phyloP scores from a whole-genome alignment of 73 alveolate genomes.

The Urostyla sp. region DNA sequence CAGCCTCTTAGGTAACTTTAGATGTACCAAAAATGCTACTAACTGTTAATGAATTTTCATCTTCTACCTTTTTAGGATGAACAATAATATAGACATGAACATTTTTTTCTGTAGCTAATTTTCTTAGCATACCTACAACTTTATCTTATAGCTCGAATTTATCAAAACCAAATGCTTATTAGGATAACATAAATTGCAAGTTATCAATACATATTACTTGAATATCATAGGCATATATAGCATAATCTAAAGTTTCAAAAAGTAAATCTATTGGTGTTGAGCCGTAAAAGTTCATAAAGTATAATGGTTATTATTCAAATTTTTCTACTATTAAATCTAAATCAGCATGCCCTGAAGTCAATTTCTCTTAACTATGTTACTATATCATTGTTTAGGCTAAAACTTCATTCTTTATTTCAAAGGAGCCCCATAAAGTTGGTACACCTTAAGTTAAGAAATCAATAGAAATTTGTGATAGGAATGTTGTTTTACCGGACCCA shows the following conservation, averaged over 20 bases:
- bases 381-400: constrained; percentile 74
- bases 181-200: constrained; percentile 88
- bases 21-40: constrained; percentile 92
- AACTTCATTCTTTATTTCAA: constrained; percentile 87
- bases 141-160: constrained; percentile 87
- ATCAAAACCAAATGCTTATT: constrained; percentile 74
- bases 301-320: constrained; percentile 76
- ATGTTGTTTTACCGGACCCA: constrained; percentile 94
- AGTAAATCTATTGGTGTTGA: constrained; percentile 77
- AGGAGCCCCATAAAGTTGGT: constrained; percentile 94
- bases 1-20: constrained; percentile 92
- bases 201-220: constrained; percentile 85
- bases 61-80: constrained; percentile 96
- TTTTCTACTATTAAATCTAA: constrained; percentile 33
- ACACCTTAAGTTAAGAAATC: constrained; percentile 80
- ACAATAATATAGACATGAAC: constrained; percentile 86
- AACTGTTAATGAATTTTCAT: constrained; percentile 79
- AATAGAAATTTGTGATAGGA: constrained; percentile 80
- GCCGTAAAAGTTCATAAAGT: constrained; percentile 90
- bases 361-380: constrained; percentile 66
- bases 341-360: constrained; percentile 53
- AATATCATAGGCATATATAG: constrained; percentile 85
- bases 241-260: constrained; percentile 85
- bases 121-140: constrained; percentile 73
- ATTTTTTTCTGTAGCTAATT: constrained; percentile 78